Base-by-base conservation (phyloP, 441 rosid genomes). In the Euphorbia corollata region DNA sequence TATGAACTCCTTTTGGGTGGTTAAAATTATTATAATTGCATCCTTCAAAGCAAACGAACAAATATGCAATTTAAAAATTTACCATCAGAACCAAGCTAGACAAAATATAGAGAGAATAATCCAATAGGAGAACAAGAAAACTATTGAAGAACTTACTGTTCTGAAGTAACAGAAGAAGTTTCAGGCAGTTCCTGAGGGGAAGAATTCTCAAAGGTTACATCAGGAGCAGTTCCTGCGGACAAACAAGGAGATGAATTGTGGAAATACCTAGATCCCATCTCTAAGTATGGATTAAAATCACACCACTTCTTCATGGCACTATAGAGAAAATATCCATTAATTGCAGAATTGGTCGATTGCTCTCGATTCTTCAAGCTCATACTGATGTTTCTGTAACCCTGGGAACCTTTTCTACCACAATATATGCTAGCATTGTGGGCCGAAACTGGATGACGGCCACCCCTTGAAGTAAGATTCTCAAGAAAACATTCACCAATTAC, bases 141-240 rank as follows among this genome's bases (percentile, higher is more conserved):
- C 51, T 23, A 53, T 18, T 63, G 53, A 61, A 71, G 22, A 75
- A 78, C 91, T 58, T 88, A 88, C 94, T 76, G 78, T 13, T 83
- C 86, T 55, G 85, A 84, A 68, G 89, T 77, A 54, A 23, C 81
- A 6, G 74, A 38, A 64, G 89, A 77, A 67, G 69, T 77, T 56
- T 77, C 71, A 73, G 66, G 81, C 73, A 74, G 84, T 60, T 88
- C 98, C 55, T 83, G 94, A 3, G 69, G 67, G 19, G 72, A 67
- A 69, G 86, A 74, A 77, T 77, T 82, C 68, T 88, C 95, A 20
- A 81, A 84, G n/a, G 87, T 82, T 10, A 86, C 82, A 78, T 91
- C 86, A 65, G 89, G 80, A 55, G 90, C 95, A 54, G 78, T 81
- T 65, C 89, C 84, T 68, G 91, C 87, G 27, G 92, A 79, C 65